Percentiles rank a stretch among this genome's conserved stretches.
These are phyloP conservation scores for Iris pallida DNA, from an alignment of 116 monocot species.

Conservation along the genomic window DNA sequence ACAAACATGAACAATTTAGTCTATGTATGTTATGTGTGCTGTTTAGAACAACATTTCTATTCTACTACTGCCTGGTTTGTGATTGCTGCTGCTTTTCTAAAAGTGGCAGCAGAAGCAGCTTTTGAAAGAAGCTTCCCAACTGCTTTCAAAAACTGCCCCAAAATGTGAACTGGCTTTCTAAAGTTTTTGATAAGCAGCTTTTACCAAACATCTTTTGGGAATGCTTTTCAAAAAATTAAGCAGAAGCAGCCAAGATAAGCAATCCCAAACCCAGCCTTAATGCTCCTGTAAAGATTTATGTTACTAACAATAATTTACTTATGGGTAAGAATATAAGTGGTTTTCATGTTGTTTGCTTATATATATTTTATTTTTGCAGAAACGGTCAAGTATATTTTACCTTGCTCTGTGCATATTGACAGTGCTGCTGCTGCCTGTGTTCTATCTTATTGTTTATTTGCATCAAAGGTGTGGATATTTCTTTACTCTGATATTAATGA, in stretches of 20 bases:
- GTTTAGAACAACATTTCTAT: not conserved
- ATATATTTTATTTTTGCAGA: constrained; percentile 33
- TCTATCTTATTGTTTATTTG: constrained; percentile 82
- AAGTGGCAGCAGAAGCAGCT: too few relatives aligned
- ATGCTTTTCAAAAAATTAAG: not conserved
- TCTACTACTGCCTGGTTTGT: too few relatives aligned
- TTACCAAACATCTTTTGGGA: not conserved
- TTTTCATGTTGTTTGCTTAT: constrained; percentile 1
- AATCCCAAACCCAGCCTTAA: not conserved
- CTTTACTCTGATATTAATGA: not conserved
- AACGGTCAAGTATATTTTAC: constrained; percentile 48
- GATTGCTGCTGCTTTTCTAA: too few relatives aligned
- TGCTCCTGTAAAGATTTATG: not conserved
- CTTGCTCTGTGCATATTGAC: constrained; percentile 67
- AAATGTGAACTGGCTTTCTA: not conserved
- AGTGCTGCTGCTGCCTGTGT: constrained; percentile 69
- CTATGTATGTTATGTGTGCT: not conserved
- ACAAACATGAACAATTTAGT: not conserved
- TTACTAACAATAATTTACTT: not conserved
- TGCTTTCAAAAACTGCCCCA: too few relatives aligned
- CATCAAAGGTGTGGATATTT: constrained; percentile 54
- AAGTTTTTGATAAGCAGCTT: not conserved
- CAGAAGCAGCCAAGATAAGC: not conserved
- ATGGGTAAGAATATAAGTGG: not conserved
- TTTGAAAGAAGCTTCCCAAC: too few relatives aligned